Percentiles rank a stretch among this genome's conserved stretches.
Conservation (phyloP, 2,329 filamentous ascomycete species). For the Neofusicoccum ribis region DNA sequence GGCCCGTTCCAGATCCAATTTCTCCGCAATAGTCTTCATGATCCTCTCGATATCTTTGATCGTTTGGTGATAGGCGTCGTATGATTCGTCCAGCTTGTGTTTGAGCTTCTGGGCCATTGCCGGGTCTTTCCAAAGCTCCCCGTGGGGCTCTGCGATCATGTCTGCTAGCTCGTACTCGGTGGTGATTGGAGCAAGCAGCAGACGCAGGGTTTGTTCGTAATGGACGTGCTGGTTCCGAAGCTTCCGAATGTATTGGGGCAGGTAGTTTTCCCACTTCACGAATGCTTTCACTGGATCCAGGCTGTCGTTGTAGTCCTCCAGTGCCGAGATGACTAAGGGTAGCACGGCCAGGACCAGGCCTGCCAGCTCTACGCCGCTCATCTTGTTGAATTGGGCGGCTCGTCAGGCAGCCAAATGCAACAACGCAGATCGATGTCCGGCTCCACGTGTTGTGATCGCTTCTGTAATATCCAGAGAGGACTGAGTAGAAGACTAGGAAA, state of each 20-base stretch:
- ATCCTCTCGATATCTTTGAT: slow-evolving; percentile 38
- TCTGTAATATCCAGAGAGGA: too few relatives aligned
- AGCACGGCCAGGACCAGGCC: slow-evolving; percentile 38
- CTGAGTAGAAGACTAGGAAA: too few relatives aligned
- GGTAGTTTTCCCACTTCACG: slow-evolving; percentile 36
- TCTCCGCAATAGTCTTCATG: slow-evolving; percentile 37
- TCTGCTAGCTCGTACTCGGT: slow-evolving; percentile 36
- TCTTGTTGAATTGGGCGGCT: background rate
- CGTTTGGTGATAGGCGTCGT: slow-evolving; percentile 35
- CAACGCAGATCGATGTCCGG: too few relatives aligned
- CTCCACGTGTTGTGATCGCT: too few relatives aligned
- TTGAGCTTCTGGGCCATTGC: slow-evolving; percentile 31
- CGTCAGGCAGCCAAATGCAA: too few relatives aligned
- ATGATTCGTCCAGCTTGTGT: slow-evolving; percentile 37
- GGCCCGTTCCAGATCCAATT: slow-evolving; percentile 37
- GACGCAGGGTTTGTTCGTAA: slow-evolving; percentile 36
- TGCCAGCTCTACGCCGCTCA: slow-evolving; percentile 27
- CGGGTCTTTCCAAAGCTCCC: slow-evolving; percentile 35
- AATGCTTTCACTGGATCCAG: slow-evolving; percentile 42
- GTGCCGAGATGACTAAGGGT: slow-evolving; percentile 36
- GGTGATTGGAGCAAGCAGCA: slow-evolving; percentile 38
- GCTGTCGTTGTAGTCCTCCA: slow-evolving; percentile 41
- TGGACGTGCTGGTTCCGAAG: slow-evolving; percentile 40
- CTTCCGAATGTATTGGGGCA: slow-evolving; percentile 38
- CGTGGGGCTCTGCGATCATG: slow-evolving; percentile 35